phyloP scores from a whole-genome alignment of 169 alveolate species.

The Miamiensis avidus region DNA sequence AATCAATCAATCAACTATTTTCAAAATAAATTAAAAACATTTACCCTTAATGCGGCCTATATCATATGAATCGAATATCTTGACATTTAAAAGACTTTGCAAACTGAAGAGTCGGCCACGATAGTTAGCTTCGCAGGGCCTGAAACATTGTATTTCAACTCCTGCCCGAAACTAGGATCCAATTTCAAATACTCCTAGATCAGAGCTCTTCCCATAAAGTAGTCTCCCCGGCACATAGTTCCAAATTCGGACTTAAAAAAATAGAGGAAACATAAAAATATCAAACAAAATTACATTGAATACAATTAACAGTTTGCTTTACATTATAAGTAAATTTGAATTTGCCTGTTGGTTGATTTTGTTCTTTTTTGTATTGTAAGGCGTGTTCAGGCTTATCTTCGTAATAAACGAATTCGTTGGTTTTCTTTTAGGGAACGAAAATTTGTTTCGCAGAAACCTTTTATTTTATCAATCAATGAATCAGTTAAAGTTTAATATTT shows the following conservation, averaged over 20 bases:
- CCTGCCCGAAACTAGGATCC: neutral
- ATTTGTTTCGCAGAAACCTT: neutral
- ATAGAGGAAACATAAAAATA: too few relatives aligned
- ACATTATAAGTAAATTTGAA: neutral
- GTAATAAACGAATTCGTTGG: neutral
- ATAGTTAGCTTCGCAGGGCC: neutral
- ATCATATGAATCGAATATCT: neutral
- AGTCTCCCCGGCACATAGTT: neutral
- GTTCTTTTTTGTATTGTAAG: too few relatives aligned
- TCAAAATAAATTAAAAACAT: too few relatives aligned
- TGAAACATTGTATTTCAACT: neutral
- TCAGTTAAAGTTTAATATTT: too few relatives aligned
- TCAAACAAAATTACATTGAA: too few relatives aligned
- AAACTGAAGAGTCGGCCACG: neutral
- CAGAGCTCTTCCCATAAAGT: neutral
- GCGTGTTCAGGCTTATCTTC: neutral
- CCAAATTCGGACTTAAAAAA: neutral
- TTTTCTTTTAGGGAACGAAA: neutral
- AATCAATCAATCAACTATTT: too few relatives aligned
- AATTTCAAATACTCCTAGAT: neutral
- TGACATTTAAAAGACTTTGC: neutral
- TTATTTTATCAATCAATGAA: too few relatives aligned
- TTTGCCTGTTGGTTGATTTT: too few relatives aligned
- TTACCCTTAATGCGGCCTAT: neutral
- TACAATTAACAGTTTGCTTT: neutral